A percentile compares a stretch with the other conserved stretches of the same genome.
Evolutionary conservation across 2,329 filamentous ascomycete species (phyloP).

Genomic region (Fusarium anguioides): DNA sequence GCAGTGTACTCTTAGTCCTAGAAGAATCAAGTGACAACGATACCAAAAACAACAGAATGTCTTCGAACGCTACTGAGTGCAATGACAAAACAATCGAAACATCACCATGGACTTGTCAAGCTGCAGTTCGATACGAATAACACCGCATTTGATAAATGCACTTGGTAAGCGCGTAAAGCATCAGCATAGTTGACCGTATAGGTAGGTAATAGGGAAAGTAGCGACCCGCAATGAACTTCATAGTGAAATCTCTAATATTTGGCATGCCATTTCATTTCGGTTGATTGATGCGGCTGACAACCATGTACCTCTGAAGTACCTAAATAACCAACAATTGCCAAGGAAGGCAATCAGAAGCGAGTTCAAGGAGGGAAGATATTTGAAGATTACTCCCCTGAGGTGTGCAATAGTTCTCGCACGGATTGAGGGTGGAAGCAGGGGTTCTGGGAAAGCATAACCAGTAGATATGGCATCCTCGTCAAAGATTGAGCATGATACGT

Average conservation of each 20-base stretch:
- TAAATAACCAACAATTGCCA: not conserved
- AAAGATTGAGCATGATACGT: conserved; percentile 19
- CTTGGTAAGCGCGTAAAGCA: not conserved
- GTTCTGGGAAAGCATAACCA: conserved; percentile 4
- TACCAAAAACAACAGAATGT: not conserved
- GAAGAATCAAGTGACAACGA: conserved; percentile 5
- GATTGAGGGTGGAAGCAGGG: not conserved
- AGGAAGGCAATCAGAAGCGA: not conserved
- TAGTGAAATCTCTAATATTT: not conserved
- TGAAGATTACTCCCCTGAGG: not conserved
- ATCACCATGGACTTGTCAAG: not conserved
- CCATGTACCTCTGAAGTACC: no score
- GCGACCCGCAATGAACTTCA: not conserved
- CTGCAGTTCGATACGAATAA: not conserved
- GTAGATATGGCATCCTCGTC: conserved; percentile 8
- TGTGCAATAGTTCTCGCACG: not conserved
- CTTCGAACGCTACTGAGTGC: not conserved
- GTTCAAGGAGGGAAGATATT: not conserved
- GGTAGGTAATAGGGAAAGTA: not conserved
- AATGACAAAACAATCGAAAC: not conserved
- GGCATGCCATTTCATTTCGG: not conserved
- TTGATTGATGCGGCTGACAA: not conserved
- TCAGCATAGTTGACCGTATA: not conserved
- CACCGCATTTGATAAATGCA: not conserved
- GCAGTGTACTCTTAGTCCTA: conserved; percentile 15